Evolutionary conservation across 169 alveolate genomes (phyloP).

Genomic region (Perkinsus marinus): DNA sequence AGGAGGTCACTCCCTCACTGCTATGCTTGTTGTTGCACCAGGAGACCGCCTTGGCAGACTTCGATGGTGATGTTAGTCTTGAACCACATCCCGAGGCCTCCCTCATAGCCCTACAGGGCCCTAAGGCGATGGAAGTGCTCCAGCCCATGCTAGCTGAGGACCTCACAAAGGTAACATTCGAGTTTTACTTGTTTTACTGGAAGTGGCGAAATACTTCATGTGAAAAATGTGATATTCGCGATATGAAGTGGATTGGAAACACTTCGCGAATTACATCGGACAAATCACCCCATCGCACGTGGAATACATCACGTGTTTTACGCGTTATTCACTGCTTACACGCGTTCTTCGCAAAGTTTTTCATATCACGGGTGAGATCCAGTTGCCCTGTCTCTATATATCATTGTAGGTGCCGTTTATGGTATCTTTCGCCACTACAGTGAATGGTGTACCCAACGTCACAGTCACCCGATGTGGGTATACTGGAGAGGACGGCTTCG

Average conservation of each 20-base stretch:
- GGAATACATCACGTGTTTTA: too few relatives aligned
- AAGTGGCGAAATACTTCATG: too few relatives aligned
- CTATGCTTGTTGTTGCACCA: neutral
- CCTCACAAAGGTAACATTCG: slow-evolving; percentile 19
- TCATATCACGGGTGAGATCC: too few relatives aligned
- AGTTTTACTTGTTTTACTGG: too few relatives aligned
- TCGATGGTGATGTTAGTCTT: neutral
- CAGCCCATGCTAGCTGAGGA: slow-evolving; percentile 16
- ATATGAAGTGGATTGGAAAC: too few relatives aligned
- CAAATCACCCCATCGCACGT: too few relatives aligned
- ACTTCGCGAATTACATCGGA: too few relatives aligned
- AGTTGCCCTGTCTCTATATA: too few relatives aligned
- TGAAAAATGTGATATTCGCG: too few relatives aligned
- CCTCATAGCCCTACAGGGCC: slow-evolving; percentile 62
- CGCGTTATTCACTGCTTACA: too few relatives aligned
- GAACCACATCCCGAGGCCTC: slow-evolving; percentile 8
- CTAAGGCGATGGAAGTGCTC: slow-evolving; percentile 38
- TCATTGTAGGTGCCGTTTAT: neutral
- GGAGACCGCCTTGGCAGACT: neutral
- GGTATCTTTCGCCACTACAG: neutral
- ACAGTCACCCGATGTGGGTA: slow-evolving; percentile 53
- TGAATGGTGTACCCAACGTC: neutral
- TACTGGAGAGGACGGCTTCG: slow-evolving; percentile 77
- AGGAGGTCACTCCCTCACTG: neutral
- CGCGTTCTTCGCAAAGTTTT: too few relatives aligned